These are phyloP conservation scores for Chamaecyparis obtusa DNA, from an alignment of 75 land plant species.

Conservation along the genomic window DNA sequence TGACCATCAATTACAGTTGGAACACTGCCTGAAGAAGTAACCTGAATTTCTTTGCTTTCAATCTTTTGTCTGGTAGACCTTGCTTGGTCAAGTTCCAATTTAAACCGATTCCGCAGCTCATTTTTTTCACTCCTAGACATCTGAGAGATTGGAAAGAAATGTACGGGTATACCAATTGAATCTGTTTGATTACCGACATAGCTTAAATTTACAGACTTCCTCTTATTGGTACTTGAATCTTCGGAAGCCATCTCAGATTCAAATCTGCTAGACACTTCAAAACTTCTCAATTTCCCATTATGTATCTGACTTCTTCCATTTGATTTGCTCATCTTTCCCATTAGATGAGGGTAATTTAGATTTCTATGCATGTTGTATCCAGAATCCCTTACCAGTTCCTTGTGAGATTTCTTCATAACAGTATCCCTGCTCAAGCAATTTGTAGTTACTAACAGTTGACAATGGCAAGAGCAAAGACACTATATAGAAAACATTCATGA, in stretches of 20 bases:
- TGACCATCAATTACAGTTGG: background rate
- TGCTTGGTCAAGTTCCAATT: slow-evolving; percentile 28
- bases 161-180: background rate
- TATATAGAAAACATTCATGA: background rate
- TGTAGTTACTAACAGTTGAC: background rate
- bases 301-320: slow-evolving; percentile 12
- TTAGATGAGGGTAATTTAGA: slow-evolving; percentile 24
- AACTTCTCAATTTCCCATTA: slow-evolving; percentile 10
- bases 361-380: background rate
- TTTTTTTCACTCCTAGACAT: slow-evolving; percentile 24
- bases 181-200: slow-evolving; percentile 2
- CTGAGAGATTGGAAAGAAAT: background rate
- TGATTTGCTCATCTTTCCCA: slow-evolving; percentile 36
- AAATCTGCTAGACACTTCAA: slow-evolving; percentile 37
- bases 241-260: slow-evolving; percentile 29
- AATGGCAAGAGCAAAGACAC: background rate
- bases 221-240: slow-evolving; percentile 26
- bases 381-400: background rate
- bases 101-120: slow-evolving; percentile 33
- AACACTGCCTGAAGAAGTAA: slow-evolving; percentile 3
- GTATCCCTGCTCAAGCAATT: background rate
- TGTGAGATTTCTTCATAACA: slow-evolving; percentile 4
- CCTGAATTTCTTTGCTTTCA: slow-evolving; percentile 7
- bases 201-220: slow-evolving; percentile 37
- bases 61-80: slow-evolving; percentile 14